phyloP scores from a whole-genome alignment of 2,329 filamentous ascomycete genomes.

The Atkinsonella texensis region DNA sequence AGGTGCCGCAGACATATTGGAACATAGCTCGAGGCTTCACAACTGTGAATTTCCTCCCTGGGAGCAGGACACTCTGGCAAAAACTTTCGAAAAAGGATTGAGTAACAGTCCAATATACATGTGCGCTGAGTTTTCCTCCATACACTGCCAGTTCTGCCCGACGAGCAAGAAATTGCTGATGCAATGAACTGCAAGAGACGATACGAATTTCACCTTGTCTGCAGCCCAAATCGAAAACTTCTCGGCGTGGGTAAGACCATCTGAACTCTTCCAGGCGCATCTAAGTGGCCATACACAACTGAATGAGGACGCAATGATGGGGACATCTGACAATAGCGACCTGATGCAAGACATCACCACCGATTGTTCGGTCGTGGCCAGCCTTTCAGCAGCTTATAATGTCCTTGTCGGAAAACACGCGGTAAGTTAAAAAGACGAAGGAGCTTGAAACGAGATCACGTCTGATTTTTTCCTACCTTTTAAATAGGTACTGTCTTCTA shows the following conservation, averaged over 20 bases:
- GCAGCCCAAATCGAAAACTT: constrained; percentile 63
- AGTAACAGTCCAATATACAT: background rate
- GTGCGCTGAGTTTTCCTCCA: background rate
- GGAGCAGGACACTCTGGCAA: constrained; percentile 47
- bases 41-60: constrained; percentile 78
- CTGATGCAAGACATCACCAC: constrained; percentile 92
- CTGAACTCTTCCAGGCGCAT: constrained; percentile 40
- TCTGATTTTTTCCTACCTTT: background rate
- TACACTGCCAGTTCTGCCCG: background rate
- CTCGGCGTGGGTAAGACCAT: constrained; percentile 68
- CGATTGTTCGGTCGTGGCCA: constrained; percentile 94
- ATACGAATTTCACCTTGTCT: constrained; percentile 59
- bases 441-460: background rate
- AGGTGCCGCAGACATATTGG: constrained; percentile 39
- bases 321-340: constrained; percentile 50
- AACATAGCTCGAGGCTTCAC: constrained; percentile 68
- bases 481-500: constrained; percentile 52
- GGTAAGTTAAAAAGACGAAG: constrained; percentile 31
- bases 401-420: constrained; percentile 56
- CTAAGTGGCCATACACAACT: constrained; percentile 14
- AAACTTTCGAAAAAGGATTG: constrained; percentile 43
- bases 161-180: background rate
- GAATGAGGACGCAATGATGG: constrained; percentile 39
- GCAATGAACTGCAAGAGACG: constrained; percentile 43
- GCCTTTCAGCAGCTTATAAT: constrained; percentile 70